These are phyloP conservation scores for Hibiscus syriacus DNA, from an alignment of 345 rosid genomes.

Conservation along the genomic window DNA sequence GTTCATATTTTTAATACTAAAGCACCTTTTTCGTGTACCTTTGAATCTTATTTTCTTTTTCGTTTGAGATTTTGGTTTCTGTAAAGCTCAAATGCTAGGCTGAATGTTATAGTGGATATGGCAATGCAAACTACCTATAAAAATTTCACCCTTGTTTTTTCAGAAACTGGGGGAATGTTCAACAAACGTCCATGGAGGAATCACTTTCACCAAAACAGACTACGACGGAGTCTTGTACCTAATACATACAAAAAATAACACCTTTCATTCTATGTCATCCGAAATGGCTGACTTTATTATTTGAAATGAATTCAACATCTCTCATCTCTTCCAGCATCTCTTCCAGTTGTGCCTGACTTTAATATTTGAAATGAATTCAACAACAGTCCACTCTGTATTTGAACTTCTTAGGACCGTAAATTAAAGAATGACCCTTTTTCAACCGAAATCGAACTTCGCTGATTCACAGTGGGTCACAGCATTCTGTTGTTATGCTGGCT, in stretches of 20 bases:
- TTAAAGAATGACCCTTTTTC: slow-evolving; percentile 36
- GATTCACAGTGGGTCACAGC: slow-evolving; percentile 22
- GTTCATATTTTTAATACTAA: no score
- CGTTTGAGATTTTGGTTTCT: no score
- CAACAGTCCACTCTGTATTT: slow-evolving; percentile 9
- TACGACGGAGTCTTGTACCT: slow-evolving; percentile 11
- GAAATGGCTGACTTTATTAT: no score
- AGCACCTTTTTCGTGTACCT: no score
- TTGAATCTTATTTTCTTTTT: no score
- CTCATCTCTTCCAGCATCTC: no score
- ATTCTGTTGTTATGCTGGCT: slow-evolving; percentile 32
- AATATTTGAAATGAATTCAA: neutral
- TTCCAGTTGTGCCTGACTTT: slow-evolving; percentile 6
- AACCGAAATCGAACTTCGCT: no score
- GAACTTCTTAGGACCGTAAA: slow-evolving; percentile 24
- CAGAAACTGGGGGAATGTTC: neutral
- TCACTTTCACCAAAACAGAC: neutral
- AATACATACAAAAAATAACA: neutral
- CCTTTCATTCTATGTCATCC: slow-evolving; percentile 6
- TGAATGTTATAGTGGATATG: neutral
- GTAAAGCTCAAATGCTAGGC: neutral
- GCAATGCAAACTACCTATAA: neutral
- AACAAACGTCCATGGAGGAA: neutral
- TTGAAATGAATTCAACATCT: no score
- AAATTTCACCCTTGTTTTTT: neutral